phyloP scores from a whole-genome alignment of 2,329 filamentous ascomycete species.

The Fusarium sp. region DNA sequence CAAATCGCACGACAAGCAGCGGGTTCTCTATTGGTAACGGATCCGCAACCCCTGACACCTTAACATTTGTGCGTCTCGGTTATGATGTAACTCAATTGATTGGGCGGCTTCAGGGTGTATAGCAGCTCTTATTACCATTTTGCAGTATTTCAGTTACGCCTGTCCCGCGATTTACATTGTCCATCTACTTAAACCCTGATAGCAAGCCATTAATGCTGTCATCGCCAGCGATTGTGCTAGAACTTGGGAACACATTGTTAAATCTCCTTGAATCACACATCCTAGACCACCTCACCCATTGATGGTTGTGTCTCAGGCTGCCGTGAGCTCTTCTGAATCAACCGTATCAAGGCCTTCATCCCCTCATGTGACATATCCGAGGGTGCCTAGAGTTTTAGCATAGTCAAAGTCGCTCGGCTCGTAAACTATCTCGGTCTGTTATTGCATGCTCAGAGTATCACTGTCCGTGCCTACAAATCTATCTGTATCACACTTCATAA shows the following conservation, averaged over 20 bases:
- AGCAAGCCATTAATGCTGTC: not conserved
- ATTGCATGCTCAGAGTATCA: not conserved
- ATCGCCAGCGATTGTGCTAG: not conserved
- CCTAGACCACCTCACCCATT: not conserved
- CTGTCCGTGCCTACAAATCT: not conserved
- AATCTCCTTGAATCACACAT: too few relatives aligned
- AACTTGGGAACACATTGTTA: not conserved
- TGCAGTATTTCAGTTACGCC: not conserved
- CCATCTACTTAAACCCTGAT: not conserved
- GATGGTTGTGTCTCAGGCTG: not conserved
- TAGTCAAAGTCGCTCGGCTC: not conserved
- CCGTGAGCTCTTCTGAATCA: not conserved
- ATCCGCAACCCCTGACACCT: not conserved
- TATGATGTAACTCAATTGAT: not conserved
- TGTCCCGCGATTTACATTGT: not conserved
- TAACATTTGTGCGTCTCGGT: not conserved
- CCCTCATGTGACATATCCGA: not conserved
- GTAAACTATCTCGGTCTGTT: not conserved
- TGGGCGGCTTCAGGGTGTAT: not conserved
- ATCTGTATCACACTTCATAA: not conserved
- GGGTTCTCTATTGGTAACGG: not conserved
- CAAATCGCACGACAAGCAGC: not conserved
- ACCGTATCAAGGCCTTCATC: not conserved
- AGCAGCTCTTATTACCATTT: not conserved
- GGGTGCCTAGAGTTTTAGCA: not conserved